Percentiles rank a stretch among this genome's conserved stretches.
Evolutionary conservation across 441 rosid species (phyloP).

Genomic region (Gossypium trilobum): DNA sequence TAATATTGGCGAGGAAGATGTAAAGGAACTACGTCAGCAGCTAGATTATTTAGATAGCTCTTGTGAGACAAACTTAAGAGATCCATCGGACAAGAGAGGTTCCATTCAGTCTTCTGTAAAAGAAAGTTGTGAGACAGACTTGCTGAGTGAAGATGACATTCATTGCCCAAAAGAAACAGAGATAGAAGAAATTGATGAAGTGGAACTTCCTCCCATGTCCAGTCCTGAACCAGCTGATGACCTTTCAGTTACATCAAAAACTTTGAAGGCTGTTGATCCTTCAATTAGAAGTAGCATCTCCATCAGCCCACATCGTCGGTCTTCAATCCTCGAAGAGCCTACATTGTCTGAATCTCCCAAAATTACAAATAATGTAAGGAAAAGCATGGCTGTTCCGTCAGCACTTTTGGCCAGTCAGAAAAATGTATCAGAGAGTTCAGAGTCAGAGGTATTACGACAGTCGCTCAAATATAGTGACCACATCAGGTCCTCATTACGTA

Average conservation of each 20-base stretch:
- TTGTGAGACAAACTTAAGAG: slow-evolving; percentile 34
- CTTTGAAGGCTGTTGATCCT: slow-evolving; percentile 28
- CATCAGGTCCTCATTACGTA: slow-evolving; percentile 53
- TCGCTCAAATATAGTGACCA: slow-evolving; percentile 45
- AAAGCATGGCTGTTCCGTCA: slow-evolving; percentile 49
- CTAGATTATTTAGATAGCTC: slow-evolving; percentile 50
- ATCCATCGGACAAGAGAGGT: slow-evolving; percentile 38
- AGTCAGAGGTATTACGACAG: slow-evolving; percentile 22
- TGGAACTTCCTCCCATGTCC: slow-evolving; percentile 22
- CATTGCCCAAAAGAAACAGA: slow-evolving; percentile 39
- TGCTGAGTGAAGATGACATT: slow-evolving; percentile 45
- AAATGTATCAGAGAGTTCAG: slow-evolving; percentile 36
- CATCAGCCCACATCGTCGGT: slow-evolving; percentile 40
- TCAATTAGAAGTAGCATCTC: slow-evolving; percentile 42
- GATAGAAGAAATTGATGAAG: slow-evolving; percentile 34
- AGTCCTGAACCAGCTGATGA: slow-evolving; percentile 23
- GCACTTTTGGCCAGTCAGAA: slow-evolving; percentile 41
- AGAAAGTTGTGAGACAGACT: slow-evolving; percentile 59
- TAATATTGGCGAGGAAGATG: slow-evolving; percentile 58
- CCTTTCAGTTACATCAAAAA: slow-evolving; percentile 11
- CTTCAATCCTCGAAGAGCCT: slow-evolving; percentile 66
- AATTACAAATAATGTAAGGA: slow-evolving; percentile 55
- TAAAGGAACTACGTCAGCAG: slow-evolving; percentile 56
- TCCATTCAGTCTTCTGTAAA: slow-evolving; percentile 47
- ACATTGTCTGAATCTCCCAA: slow-evolving; percentile 80